phyloP scores from a whole-genome alignment of 805 yeast genomes.

The Zygosaccharomyces kombuchaensis region DNA sequence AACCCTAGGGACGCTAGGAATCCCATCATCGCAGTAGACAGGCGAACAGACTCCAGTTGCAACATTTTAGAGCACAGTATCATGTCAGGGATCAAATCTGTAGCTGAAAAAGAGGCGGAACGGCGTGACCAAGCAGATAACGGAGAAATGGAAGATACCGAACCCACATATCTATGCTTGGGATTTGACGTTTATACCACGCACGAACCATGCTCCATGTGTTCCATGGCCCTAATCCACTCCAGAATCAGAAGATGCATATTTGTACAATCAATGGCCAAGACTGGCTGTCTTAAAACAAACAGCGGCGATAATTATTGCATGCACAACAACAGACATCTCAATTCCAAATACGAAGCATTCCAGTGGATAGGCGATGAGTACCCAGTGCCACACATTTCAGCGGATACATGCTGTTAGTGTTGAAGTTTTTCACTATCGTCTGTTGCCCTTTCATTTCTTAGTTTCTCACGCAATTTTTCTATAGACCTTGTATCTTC shows the following conservation, averaged over 20 bases:
- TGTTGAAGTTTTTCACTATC: background rate
- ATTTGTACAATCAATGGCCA: constrained; percentile 46
- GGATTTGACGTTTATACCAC: constrained; percentile 77
- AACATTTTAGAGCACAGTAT: constrained; percentile 70
- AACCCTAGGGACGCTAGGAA: constrained; percentile 46
- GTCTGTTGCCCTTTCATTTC: background rate
- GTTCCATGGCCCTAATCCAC: constrained; percentile 92
- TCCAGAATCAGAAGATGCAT: constrained; percentile 72
- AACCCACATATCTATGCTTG: constrained; percentile 60
- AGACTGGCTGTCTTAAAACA: constrained; percentile 54
- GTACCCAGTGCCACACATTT: constrained; percentile 22
- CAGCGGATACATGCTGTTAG: constrained; percentile 27
- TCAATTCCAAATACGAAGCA: constrained; percentile 85
- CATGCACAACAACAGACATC: constrained; percentile 65
- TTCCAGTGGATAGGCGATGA: constrained; percentile 62
- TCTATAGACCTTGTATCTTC: background rate
- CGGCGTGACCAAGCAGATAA: constrained; percentile 31
- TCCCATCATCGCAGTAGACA: constrained; percentile 37
- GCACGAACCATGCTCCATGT: constrained; percentile 96
- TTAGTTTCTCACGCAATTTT: background rate
- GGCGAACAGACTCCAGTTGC: constrained; percentile 28
- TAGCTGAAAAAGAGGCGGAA: constrained; percentile 52
- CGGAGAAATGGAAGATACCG: constrained; percentile 7
- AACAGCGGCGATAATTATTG: constrained; percentile 63
- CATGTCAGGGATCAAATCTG: constrained; percentile 61